Conservation (phyloP, 768 basidiomycete species). For the Russula lepida region DNA sequence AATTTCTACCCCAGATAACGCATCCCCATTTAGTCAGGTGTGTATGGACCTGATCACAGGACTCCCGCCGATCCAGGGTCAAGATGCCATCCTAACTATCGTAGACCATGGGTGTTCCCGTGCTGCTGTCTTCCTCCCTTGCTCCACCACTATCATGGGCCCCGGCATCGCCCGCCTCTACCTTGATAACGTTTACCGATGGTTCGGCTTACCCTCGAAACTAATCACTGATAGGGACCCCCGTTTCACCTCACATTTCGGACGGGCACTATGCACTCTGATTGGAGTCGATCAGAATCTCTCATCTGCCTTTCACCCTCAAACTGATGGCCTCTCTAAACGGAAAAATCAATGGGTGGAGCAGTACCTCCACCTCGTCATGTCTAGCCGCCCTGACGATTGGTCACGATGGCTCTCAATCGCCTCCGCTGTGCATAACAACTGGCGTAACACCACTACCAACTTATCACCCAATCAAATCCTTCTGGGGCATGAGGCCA, state of each 20-base stretch:
- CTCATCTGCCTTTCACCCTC: no score
- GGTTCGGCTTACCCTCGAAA: not conserved
- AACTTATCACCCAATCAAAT: no score
- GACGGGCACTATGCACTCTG: not conserved
- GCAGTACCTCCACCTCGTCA: no score
- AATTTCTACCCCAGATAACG: no score
- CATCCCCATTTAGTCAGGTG: no score
- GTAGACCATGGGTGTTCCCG: not conserved
- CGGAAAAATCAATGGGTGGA: no score
- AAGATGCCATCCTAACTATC: not conserved
- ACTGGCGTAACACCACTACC: no score
- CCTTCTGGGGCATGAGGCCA: no score
- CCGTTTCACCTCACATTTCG: not conserved
- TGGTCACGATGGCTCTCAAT: no score
- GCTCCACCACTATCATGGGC: not conserved
- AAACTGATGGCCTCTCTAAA: no score
- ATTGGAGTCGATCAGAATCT: not conserved
- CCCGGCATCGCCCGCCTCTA: not conserved
- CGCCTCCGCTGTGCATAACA: no score
- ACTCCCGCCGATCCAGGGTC: not conserved
- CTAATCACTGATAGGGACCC: not conserved
- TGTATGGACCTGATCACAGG: not conserved
- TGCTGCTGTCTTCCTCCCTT: not conserved
- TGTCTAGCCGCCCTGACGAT: no score
- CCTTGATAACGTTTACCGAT: not conserved